These are phyloP conservation scores for Baudoinia panamericana DNA, from an alignment of 495 filamentous ascomycete genomes.

Conservation along the genomic window DNA sequence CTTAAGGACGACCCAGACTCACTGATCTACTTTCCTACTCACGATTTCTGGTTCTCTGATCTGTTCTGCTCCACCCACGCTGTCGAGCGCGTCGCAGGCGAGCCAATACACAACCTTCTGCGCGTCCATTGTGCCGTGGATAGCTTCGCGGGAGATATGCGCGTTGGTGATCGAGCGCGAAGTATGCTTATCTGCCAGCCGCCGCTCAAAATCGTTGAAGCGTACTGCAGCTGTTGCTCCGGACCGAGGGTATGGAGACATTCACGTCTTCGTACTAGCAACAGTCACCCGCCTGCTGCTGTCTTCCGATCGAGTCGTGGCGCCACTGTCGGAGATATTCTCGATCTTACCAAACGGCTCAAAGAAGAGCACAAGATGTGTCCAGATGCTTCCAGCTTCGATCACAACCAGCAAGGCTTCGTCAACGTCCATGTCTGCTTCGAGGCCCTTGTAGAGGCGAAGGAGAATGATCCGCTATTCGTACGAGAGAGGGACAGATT, in stretches of 20 bases:
- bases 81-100: neutral
- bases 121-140: too few relatives aligned
- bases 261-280: neutral
- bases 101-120: too few relatives aligned
- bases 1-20: neutral
- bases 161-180: too few relatives aligned
- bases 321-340: neutral
- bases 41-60: slow-evolving; percentile 1
- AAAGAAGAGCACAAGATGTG: neutral
- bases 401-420: neutral
- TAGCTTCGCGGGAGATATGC: too few relatives aligned
- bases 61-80: neutral
- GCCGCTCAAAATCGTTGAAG: neutral
- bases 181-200: neutral
- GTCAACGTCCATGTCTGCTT: neutral
- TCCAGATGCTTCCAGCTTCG: neutral
- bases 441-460: neutral
- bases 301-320: neutral
- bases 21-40: neutral
- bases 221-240: neutral
- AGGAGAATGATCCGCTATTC: neutral
- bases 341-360: neutral
- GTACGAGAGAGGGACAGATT: neutral
- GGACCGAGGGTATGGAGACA: neutral
- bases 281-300: neutral